Percentiles rank a stretch among this genome's conserved stretches.
These are phyloP conservation scores for Salix udensis DNA, from an alignment of 345 rosid genomes.

Conservation along the genomic window DNA sequence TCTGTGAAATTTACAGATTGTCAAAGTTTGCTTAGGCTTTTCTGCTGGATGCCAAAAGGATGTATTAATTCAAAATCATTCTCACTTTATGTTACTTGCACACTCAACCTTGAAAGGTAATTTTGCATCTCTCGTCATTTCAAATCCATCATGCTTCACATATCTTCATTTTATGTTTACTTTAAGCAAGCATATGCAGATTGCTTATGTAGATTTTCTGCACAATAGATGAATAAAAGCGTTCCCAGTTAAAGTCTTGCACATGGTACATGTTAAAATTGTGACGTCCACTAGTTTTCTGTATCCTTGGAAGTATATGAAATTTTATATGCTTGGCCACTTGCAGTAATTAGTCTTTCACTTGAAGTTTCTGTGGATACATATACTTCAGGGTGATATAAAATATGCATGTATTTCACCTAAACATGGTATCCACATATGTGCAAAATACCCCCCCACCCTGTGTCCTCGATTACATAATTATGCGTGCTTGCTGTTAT, in stretches of 20 bases:
- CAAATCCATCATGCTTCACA: neutral
- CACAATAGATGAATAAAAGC: neutral
- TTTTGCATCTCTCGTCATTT: conserved; percentile 4
- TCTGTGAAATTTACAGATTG: conserved; percentile 45
- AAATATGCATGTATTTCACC: neutral
- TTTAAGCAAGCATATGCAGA: conserved; percentile 5
- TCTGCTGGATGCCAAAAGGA: conserved; percentile 77
- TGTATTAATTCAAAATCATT: conserved; percentile 55
- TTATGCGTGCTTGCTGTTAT: neutral
- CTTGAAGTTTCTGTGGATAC: neutral
- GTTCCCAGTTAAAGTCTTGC: neutral
- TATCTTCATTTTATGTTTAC: neutral
- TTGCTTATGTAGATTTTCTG: neutral
- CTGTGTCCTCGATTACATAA: neutral
- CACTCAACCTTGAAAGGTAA: conserved; percentile 81
- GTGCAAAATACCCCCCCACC: too few relatives aligned
- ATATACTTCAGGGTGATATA: neutral
- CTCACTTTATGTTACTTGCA: conserved; percentile 39
- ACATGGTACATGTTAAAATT: neutral
- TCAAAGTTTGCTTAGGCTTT: conserved; percentile 53
- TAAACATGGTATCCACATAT: neutral
- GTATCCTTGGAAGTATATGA: neutral
- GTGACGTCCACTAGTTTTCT: neutral
- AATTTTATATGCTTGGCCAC: neutral
- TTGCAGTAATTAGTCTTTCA: neutral